Conservation (phyloP, 352 stramenopile genomes). For the Globisporangium paddicum region DNA sequence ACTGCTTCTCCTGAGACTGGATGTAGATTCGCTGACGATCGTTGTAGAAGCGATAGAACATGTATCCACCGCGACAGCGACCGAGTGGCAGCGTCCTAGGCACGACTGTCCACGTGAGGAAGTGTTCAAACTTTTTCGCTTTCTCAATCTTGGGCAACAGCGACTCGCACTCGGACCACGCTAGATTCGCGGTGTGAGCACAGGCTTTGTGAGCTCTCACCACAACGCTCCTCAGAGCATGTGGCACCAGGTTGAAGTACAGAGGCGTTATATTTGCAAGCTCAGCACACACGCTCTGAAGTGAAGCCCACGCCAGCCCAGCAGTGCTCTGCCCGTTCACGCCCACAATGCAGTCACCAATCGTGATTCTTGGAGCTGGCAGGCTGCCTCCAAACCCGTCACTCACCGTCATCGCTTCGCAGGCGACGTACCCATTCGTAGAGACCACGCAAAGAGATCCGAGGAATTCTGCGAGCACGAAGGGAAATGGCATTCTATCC, state of each 20-base stretch:
- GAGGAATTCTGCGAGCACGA: conserved; percentile 36
- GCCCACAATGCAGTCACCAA: conserved; percentile 59
- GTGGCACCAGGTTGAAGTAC: conserved; percentile 45
- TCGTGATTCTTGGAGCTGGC: conserved; percentile 13
- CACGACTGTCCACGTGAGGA: conserved; percentile 53
- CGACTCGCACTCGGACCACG: conserved; percentile 54
- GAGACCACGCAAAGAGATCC: conserved; percentile 31
- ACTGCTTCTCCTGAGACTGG: conserved; percentile 40
- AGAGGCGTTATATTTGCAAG: conserved; percentile 25
- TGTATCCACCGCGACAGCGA: conserved; percentile 42
- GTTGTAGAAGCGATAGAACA: conserved; percentile 64
- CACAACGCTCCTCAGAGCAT: conserved; percentile 18
- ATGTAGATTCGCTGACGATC: conserved; percentile 54
- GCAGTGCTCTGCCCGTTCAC: conserved; percentile 49
- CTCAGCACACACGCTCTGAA: conserved; percentile 35
- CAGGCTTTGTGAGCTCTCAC: conserved; percentile 56
- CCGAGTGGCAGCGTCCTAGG: conserved; percentile 57
- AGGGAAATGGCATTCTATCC: conserved; percentile 29
- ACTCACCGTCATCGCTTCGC: conserved; percentile 16
- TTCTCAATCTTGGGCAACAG: conserved; percentile 46
- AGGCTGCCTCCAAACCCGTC: neutral
- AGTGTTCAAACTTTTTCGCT: conserved; percentile 46
- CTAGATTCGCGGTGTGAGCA: conserved; percentile 51
- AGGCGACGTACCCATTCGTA: conserved; percentile 30
- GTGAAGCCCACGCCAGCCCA: conserved; percentile 37